Conservation (phyloP, 2,329 filamentous ascomycete genomes). For the Pseudonectria foliicola region DNA sequence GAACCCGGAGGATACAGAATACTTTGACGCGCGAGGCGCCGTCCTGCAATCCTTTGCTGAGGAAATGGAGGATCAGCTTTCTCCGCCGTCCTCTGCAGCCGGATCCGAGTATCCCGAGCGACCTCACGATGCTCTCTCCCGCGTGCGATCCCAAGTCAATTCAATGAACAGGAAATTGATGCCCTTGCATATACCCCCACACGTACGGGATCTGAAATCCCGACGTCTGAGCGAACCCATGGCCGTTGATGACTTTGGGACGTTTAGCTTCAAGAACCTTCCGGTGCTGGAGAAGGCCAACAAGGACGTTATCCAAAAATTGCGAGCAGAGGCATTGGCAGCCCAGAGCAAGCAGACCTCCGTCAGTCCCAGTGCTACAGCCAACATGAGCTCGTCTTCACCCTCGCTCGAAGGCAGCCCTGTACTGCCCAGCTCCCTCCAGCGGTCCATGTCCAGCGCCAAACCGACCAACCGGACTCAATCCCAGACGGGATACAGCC, state of each 20-base stretch:
- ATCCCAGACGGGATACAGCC: slow-evolving; percentile 75
- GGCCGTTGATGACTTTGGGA: slow-evolving; percentile 86
- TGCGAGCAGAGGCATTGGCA: slow-evolving; percentile 83
- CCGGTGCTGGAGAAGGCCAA: slow-evolving; percentile 96
- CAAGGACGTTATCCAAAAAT: slow-evolving; percentile 96
- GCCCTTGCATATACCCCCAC: slow-evolving; percentile 91
- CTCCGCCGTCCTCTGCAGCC: slow-evolving; percentile 62
- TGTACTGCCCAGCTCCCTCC: slow-evolving; percentile 69
- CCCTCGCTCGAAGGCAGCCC: slow-evolving; percentile 79
- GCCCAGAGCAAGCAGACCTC: slow-evolving; percentile 48
- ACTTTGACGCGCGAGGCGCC: slow-evolving; percentile 88
- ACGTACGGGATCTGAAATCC: slow-evolving; percentile 85
- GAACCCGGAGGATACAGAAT: slow-evolving; percentile 95
- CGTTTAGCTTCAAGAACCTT: slow-evolving; percentile 94
- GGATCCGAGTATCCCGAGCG: slow-evolving; percentile 76
- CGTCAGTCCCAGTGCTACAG: slow-evolving; percentile 36
- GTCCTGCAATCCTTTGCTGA: slow-evolving; percentile 88
- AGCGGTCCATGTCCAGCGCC: slow-evolving; percentile 75
- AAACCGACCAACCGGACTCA: slow-evolving; percentile 72
- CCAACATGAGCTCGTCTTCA: slow-evolving; percentile 49
- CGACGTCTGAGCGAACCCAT: slow-evolving; percentile 87
- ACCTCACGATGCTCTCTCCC: slow-evolving; percentile 88
- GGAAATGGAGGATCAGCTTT: slow-evolving; percentile 83
- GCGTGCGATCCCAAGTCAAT: slow-evolving; percentile 80
- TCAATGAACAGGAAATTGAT: slow-evolving; percentile 84